Base-by-base conservation (phyloP, 352 stramenopile species). In the Pythium dissotocum region DNA sequence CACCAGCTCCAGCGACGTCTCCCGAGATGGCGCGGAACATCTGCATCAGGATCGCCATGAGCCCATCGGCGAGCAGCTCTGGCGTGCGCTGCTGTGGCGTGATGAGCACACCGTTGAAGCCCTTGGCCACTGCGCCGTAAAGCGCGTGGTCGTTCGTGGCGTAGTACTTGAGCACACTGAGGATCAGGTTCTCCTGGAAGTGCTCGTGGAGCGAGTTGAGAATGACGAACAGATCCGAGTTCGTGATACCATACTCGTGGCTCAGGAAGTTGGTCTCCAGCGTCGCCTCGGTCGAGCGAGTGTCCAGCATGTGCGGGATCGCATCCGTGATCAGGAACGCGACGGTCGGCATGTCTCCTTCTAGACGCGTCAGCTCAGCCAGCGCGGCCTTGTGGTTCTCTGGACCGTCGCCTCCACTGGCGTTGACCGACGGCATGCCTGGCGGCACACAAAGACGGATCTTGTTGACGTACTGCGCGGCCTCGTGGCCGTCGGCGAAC, bases 301-400 rank as follows among this genome's bases (percentile, higher is more conserved):
- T 18, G 80, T 71, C 35, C 73, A 65, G 33, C 54, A 91, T 58
- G 62, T 90, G 82, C 57, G 80, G 80, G 1, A 72, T 70, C 4
- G 81, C 82, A 53, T 89, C 82, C 2, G 82, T 84, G 77, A 91
- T 89, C 12, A 89, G 63, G 71, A 91, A 91, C 40, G 77, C 80
- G 24, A 91, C 77, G 1, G 82, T 89, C 35, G 82, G 76, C 60
- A 88, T 77, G 0, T 70, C 61, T 26, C 64, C 74, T 62, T 91
- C 80, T 9, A 91, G 64, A 2, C 58, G 75, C 38, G 87, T 49
- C 36, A 91, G 52, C 65, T 88, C 73, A 0, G 78, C 79, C 18
- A 91, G 67, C 9, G 79, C 82, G 3, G 79, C 80, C 67, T 91
- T 91, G 65, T 86, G 77, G 76, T 91, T 91, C 69, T 89, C 82